A percentile compares a stretch with the other conserved stretches of the same genome.
phyloP scores from a whole-genome alignment of 441 rosid species.

The Eutrema salsugineum region DNA sequence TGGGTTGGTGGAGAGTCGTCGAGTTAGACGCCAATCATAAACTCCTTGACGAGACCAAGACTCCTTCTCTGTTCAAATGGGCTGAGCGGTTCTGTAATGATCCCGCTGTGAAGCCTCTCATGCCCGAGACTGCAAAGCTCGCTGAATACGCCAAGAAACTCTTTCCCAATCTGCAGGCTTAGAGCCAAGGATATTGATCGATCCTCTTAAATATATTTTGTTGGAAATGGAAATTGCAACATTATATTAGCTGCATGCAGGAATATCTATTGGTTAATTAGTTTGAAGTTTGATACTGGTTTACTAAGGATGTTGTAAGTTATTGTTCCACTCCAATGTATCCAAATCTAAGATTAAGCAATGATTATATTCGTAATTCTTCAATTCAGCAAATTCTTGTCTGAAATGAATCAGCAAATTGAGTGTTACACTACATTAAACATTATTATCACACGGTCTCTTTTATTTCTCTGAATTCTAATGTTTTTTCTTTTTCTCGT shows the following conservation, averaged over 20 bases:
- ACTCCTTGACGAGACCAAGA: conserved; percentile 42
- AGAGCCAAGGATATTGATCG: not conserved
- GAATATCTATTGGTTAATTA: not conserved
- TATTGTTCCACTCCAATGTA: not conserved
- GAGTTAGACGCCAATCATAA: conserved; percentile 30
- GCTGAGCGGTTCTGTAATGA: conserved; percentile 46
- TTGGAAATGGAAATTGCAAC: not conserved
- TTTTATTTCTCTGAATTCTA: not conserved
- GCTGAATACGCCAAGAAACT: conserved; percentile 43
- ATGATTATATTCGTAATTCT: not conserved
- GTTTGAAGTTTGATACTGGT: not conserved
- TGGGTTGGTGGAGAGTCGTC: conserved; percentile 53
- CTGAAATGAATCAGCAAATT: not conserved
- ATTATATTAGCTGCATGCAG: not conserved
- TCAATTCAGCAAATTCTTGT: not conserved
- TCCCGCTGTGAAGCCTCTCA: conserved; percentile 48
- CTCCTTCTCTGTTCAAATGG: conserved; percentile 58
- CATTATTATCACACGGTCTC: not conserved
- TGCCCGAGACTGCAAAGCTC: conserved; percentile 64
- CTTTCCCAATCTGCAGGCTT: conserved; percentile 11
- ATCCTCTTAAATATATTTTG: not conserved
- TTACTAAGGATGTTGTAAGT: not conserved
- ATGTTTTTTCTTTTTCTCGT: not conserved
- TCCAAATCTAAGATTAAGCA: not conserved
- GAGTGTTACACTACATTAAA: not conserved